Evolutionary conservation across 1,139 yeast genomes (phyloP), one percentile per base, ranked within the genome.

Genomic region (Yamadazyma spencermartinsiae): DNA sequence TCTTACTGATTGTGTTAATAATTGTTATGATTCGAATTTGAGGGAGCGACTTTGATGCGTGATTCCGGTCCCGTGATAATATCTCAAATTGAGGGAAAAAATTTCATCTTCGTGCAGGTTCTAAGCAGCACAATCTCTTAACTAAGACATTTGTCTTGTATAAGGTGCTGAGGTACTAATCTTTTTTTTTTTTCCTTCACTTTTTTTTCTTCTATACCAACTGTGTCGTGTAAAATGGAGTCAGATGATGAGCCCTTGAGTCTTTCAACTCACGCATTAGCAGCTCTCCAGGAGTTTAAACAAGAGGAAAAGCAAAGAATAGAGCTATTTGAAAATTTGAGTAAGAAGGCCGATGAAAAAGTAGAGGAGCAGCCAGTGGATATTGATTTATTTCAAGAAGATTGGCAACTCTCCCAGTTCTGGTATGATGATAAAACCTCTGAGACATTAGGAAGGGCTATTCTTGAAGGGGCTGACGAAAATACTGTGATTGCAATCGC

Each of bases 331-430:
- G 75, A 73, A 31, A 62, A 72, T 41, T 61, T 89, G 35, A 72
- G 74, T 46, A 61, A 71, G 36, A 69, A 71, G 35, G 86, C 95
- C 1, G 87, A 86, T 50, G 75, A 62, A 30, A 41, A 52, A 9
- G 43, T 49, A 6, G 53, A 54, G 18, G 41, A 51, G n/a, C n/a
- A n/a, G 37, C 40, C 48, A 33, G 39, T 69, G 11, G 49, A 79
- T 19, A 86, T 86, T 60, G 82, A 78, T 34, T 67, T 76, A 25
- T 89, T 89, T 60, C 74, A 84, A 55, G 96, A 89, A 61, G 95
- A 89, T 61, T 89, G 97, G 97, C 94, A 86, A 52, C 69, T 89
- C 30, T 86, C 96, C 0, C 97, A 89, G 58, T 89, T 89, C 61
- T 87, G 96, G 96, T 86, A 86, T 54, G 61, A 73, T 36, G 90